Base-by-base conservation (phyloP, 1,139 yeast species). In the Geotrichum histeridarum region DNA sequence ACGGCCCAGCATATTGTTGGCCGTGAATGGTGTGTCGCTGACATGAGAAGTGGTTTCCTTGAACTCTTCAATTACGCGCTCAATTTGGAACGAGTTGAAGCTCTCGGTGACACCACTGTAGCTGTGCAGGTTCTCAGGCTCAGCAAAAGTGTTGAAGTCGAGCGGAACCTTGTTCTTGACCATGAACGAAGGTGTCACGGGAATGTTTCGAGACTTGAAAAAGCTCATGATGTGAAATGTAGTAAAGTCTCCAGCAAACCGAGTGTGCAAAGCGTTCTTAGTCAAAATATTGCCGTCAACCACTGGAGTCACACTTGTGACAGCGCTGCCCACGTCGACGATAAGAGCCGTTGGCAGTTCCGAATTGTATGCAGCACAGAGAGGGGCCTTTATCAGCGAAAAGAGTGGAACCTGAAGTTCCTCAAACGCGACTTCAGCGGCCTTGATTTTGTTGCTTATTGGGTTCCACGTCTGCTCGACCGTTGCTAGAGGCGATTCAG, bases 381-480 rank as follows among this genome's bases (percentile, higher is more conserved):
- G 83, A 17, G 98, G 95, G 5, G 84, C 78, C 60, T 90, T 85
- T 35, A 91, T 89, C 45, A 89, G 71, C 64, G 86, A 90, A 61
- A 93, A 83, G 0, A 95, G 95, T 35, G 96, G 95, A 64, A 89
- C 93, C 44, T 81, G 77, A 66, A 87, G 79, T 33, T 77, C 75
- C 65, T 91, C 98, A 61, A 86, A 79, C 48, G 87, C 80, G 1
- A 81, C 76, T 67, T 91, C 96, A 59, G 91, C 75, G 27, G 93
- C 79, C 61, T 81, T 83, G 60, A 78, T 80, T 61, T 94, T 82
- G 67, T 86, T 84, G 48, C 74, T 77, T n/a, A 75, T 74, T 8
- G 88, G 79, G 58, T 88, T 85, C 96, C 97, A 88, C 14, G 86
- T 82, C 4, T 93, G 91, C 68, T 89, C 96, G 1, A 95, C 86